Conservation (phyloP, 116 monocot species). For the Phalaenopsis hybrid region DNA sequence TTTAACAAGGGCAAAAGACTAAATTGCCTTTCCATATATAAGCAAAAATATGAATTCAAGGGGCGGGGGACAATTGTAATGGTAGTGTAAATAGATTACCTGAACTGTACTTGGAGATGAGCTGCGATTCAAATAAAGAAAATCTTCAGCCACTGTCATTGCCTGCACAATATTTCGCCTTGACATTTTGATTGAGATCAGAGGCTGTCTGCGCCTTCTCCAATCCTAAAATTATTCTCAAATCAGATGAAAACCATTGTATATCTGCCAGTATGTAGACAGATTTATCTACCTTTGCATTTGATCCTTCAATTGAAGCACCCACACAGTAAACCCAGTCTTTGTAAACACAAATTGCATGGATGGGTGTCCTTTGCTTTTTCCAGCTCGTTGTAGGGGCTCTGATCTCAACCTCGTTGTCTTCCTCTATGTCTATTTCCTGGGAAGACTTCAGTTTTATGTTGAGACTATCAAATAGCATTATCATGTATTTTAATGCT, state of each 20-base stretch:
- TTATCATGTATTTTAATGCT: no score
- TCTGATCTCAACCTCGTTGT: conserved; percentile 53
- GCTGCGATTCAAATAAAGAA: conserved; percentile 67
- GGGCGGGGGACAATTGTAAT: no score
- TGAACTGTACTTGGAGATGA: conserved; percentile 72
- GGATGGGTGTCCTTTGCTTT: conserved; percentile 53
- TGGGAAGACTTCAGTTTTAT: conserved; percentile 31
- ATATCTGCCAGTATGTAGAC: background rate
- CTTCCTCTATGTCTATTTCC: conserved; percentile 59
- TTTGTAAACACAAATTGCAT: conserved; percentile 52
- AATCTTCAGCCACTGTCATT: conserved; percentile 86
- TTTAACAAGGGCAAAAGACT: no score
- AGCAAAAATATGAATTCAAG: no score
- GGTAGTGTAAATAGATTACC: conserved; percentile 22
- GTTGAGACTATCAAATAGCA: no score
- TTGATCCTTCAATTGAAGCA: conserved; percentile 55
- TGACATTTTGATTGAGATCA: conserved; percentile 35
- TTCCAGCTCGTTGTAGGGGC: conserved; percentile 55
- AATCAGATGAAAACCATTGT: conserved; percentile 5
- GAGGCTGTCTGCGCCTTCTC: conserved; percentile 47
- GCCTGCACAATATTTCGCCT: conserved; percentile 49
- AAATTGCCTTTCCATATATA: no score
- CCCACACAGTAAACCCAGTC: conserved; percentile 70
- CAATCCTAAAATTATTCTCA: conserved; percentile 61
- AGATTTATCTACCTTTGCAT: conserved; percentile 48